phyloP scores from a whole-genome alignment of 1,139 yeast species.

The Saccharomyces hybrid region DNA sequence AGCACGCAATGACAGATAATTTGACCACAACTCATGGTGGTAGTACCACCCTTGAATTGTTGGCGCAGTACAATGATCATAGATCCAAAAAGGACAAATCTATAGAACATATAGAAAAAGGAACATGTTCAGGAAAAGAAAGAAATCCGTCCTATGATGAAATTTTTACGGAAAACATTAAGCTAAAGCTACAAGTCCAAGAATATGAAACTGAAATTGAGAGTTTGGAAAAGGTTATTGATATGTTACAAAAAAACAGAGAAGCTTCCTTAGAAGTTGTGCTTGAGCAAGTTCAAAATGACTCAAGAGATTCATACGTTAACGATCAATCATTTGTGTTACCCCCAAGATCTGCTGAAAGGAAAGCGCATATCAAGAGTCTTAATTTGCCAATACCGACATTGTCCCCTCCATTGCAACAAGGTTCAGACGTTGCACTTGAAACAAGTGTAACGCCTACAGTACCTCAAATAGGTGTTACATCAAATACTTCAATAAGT shows the following conservation, averaged over 20 bases:
- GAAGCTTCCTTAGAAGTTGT: slow-evolving; percentile 9
- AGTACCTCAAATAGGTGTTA: neutral
- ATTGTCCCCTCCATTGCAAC: slow-evolving; percentile 2
- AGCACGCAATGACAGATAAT: neutral
- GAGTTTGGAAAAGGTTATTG: slow-evolving; percentile 17
- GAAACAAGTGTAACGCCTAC: slow-evolving; percentile 2
- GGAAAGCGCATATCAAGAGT: slow-evolving; percentile 18
- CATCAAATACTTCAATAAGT: neutral
- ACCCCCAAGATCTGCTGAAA: slow-evolving; percentile 29
- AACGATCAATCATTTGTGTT: slow-evolving; percentile 13
- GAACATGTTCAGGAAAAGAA: slow-evolving; percentile 3
- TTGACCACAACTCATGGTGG: neutral
- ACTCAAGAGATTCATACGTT: slow-evolving; percentile 1
- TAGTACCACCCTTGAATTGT: slow-evolving; percentile 10
- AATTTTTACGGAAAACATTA: slow-evolving; percentile 27
- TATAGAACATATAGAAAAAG: slow-evolving; percentile 11
- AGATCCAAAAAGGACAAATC: slow-evolving; percentile 11
- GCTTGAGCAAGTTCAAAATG: slow-evolving; percentile 10
- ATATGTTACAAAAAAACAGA: slow-evolving; percentile 8
- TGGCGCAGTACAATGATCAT: slow-evolving; percentile 16
- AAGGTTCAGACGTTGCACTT: neutral
- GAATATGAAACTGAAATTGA: slow-evolving; percentile 25
- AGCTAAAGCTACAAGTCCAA: slow-evolving; percentile 21
- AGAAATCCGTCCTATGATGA: slow-evolving; percentile 25
- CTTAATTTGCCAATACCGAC: slow-evolving; percentile 9